phyloP scores from a whole-genome alignment of 2,329 filamentous ascomycete genomes.

The Teratosphaeria nubilosa region DNA sequence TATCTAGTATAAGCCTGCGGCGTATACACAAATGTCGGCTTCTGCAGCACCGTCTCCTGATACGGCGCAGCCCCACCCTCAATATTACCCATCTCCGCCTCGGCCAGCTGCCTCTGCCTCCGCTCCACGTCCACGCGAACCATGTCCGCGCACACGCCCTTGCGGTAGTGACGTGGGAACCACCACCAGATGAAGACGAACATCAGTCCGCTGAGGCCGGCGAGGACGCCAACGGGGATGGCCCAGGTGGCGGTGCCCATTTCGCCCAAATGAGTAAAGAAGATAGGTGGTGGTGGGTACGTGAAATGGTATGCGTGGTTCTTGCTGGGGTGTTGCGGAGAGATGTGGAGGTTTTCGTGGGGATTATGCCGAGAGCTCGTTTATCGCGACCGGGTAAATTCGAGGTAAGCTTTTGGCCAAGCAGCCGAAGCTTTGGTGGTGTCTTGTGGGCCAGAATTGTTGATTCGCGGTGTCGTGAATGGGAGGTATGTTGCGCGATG shows the following conservation, averaged over 20 bases:
- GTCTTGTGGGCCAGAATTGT: neutral
- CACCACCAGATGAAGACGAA: conserved; percentile 21
- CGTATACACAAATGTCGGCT: conserved; percentile 5
- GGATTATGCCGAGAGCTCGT: neutral
- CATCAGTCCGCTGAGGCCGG: conserved; percentile 11
- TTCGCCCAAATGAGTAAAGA: neutral
- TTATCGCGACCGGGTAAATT: neutral
- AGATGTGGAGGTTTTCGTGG: neutral
- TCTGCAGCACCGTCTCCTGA: neutral
- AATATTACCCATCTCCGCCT: neutral
- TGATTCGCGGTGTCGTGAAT: neutral
- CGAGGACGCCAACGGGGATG: conserved; percentile 19
- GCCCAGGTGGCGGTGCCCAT: conserved; percentile 3
- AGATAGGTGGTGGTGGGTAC: neutral
- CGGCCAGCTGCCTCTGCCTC: neutral
- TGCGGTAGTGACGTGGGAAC: conserved; percentile 18
- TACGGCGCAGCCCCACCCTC: neutral
- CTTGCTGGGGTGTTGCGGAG: neutral
- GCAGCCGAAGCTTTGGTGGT: neutral
- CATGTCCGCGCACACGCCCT: conserved; percentile 13
- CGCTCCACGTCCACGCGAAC: conserved; percentile 8
- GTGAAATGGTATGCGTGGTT: neutral
- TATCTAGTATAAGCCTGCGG: conserved; percentile 3
- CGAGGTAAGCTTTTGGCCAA: neutral
- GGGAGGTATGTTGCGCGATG: neutral